A percentile compares a stretch with the other conserved stretches of the same genome.
Conservation (phyloP, 163 green algal species). For the Coccomyxa subellipsoidea region DNA sequence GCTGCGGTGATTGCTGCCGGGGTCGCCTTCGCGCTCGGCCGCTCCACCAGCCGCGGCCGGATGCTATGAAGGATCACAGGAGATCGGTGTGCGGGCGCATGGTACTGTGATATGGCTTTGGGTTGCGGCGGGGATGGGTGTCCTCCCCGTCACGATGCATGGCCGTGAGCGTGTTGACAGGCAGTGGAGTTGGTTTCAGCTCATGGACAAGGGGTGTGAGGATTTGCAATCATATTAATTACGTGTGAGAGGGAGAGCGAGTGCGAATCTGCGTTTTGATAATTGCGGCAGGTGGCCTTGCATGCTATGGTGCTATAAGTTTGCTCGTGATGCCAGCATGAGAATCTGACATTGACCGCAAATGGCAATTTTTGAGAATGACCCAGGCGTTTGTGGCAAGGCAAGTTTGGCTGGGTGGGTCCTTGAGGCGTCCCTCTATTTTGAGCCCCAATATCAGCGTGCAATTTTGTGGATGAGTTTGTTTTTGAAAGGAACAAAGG, state of each 20-base stretch:
- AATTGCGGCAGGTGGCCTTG: neutral
- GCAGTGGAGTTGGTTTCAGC: neutral
- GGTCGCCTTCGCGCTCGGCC: constrained; percentile 30
- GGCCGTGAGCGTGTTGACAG: neutral
- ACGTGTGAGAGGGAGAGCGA: neutral
- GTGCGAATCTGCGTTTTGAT: neutral
- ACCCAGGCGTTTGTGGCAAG: neutral
- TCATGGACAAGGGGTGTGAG: neutral
- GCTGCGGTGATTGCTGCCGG: constrained; percentile 32
- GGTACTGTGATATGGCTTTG: neutral
- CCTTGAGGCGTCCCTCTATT: neutral
- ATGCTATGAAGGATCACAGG: neutral
- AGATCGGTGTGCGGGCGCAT: too few relatives aligned
- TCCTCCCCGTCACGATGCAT: too few relatives aligned
- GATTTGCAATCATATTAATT: neutral
- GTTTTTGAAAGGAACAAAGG: too few relatives aligned
- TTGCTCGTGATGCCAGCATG: too few relatives aligned
- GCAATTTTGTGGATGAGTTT: neutral
- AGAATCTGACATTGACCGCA: too few relatives aligned
- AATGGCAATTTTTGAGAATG: neutral
- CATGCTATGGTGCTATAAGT: neutral
- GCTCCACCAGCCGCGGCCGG: constrained; percentile 13
- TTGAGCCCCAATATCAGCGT: neutral
- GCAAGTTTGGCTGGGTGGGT: neutral
- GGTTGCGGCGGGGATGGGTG: too few relatives aligned